Percentiles rank a stretch among this genome's conserved stretches.
These are phyloP conservation scores for Diaporthe nobilis DNA, from an alignment of 2,329 filamentous ascomycete genomes.

Conservation along the genomic window DNA sequence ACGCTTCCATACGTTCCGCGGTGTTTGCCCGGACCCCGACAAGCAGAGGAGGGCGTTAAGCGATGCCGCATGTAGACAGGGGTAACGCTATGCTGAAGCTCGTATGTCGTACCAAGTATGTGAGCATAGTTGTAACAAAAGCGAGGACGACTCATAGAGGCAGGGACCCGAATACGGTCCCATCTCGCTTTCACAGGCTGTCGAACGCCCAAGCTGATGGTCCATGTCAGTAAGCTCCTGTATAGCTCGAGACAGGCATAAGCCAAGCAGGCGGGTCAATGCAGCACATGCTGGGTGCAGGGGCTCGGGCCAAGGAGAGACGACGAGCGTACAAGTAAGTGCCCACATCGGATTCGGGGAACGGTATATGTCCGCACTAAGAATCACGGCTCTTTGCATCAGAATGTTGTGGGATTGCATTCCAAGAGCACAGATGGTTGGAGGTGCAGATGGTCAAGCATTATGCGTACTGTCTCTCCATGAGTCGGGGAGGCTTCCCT, in stretches of 20 bases:
- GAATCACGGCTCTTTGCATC: conserved; percentile 2
- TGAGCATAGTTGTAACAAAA: neutral
- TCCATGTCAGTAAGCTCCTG: conserved; percentile 21
- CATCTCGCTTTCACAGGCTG: conserved; percentile 13
- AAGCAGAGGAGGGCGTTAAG: conserved; percentile 21
- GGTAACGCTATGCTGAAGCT: conserved; percentile 7
- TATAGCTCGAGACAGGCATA: conserved; percentile 28
- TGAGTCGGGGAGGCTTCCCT: conserved; percentile 26
- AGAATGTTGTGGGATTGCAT: conserved; percentile 20
- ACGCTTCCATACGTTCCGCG: conserved; percentile 14
- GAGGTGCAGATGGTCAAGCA: conserved; percentile 5
- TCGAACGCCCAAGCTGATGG: neutral
- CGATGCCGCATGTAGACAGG: conserved; percentile 27
- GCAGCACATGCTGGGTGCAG: neutral
- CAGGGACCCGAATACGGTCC: conserved; percentile 5
- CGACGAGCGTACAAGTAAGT: conserved; percentile 6
- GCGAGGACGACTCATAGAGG: neutral
- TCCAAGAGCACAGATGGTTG: conserved; percentile 6
- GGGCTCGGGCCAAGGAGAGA: conserved; percentile 7
- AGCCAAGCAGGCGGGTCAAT: conserved; percentile 27
- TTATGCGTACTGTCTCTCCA: conserved; percentile 16
- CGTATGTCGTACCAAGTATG: neutral
- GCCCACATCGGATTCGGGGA: conserved; percentile 30
- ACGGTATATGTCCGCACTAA: conserved; percentile 5
- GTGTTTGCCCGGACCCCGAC: conserved; percentile 16